These are phyloP conservation scores for Cystobasidium sp. DNA, from an alignment of 1,284 basidiomycete genomes.

Conservation along the genomic window DNA sequence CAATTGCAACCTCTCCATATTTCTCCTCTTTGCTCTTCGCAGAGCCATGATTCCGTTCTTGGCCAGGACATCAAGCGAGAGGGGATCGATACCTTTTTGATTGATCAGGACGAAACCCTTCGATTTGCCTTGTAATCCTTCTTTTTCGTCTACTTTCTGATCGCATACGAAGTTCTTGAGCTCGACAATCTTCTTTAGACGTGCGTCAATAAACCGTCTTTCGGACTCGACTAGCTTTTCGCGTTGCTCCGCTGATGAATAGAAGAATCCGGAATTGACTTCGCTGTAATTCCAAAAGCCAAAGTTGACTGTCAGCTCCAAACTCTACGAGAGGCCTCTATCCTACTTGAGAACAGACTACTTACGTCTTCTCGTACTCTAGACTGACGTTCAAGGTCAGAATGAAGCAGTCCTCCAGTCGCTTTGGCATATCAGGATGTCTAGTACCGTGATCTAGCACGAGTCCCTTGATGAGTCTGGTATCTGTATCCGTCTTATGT, in stretches of 20 bases:
- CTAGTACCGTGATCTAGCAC: constrained; percentile 92
- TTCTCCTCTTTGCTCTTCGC: constrained; percentile 92
- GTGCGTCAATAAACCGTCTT: constrained; percentile 88
- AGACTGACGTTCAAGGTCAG: constrained; percentile 96
- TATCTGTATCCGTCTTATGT: constrained; percentile 96
- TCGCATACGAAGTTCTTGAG: constrained; percentile 97
- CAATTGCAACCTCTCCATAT: constrained; percentile 94
- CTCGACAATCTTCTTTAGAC: constrained; percentile 95
- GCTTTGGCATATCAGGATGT: constrained; percentile 99
- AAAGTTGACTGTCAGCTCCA: neutral
- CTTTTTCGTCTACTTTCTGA: constrained; percentile 71
- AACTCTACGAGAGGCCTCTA: neutral
- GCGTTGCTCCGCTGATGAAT: constrained; percentile 96
- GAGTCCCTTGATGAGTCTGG: constrained; percentile 92
- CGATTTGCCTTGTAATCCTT: constrained; percentile 56
- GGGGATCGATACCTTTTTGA: constrained; percentile 99
- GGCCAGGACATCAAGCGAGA: constrained; percentile 92
- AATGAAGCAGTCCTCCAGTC: constrained; percentile 94
- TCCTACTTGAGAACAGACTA: constrained; percentile 50
- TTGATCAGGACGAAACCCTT: constrained; percentile 97
- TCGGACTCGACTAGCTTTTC: constrained; percentile 99
- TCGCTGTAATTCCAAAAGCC: constrained; percentile 66
- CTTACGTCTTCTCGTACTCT: constrained; percentile 99
- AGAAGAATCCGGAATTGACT: constrained; percentile 99
- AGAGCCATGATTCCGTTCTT: constrained; percentile 97